Evolutionary conservation across 805 yeast species (phyloP).

Genomic region (Metschnikowia gelsemii): DNA sequence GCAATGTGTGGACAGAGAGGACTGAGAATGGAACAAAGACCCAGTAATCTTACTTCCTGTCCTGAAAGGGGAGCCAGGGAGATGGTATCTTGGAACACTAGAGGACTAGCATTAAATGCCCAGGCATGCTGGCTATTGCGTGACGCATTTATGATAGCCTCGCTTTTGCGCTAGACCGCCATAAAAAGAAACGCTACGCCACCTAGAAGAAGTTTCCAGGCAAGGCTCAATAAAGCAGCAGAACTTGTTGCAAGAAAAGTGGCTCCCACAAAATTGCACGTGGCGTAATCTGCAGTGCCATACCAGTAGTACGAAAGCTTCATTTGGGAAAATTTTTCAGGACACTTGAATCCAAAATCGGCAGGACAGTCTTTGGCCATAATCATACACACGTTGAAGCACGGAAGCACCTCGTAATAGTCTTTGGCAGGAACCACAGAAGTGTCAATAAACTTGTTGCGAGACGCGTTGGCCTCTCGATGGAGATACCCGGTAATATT

Average conservation of each 20-base stretch:
- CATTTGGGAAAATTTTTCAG: constrained; percentile 41
- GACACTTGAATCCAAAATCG: constrained; percentile 73
- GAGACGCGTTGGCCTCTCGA: constrained; percentile 50
- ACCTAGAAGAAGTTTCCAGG: constrained; percentile 10
- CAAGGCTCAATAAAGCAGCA: constrained; percentile 6
- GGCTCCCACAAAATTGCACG: constrained; percentile 40
- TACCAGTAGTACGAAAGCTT: constrained; percentile 47
- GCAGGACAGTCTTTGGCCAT: constrained; percentile 85
- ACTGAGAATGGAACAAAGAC: no score
- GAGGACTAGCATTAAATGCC: no score
- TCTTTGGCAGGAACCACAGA: constrained; percentile 50
- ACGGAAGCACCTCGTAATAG: constrained; percentile 84
- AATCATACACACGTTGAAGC: constrained; percentile 74
- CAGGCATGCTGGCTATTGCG: no score
- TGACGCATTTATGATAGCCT: no score
- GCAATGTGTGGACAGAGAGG: no score
- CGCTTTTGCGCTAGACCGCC: constrained; percentile 7
- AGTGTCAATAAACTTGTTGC: constrained; percentile 59
- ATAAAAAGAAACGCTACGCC: constrained; percentile 4
- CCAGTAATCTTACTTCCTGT: no score
- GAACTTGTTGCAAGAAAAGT: constrained; percentile 1
- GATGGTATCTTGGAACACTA: no score
- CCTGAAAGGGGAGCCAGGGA: no score
- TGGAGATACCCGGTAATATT: constrained; percentile 43
- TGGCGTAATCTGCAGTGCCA: constrained; percentile 24